Conservation (phyloP, 768 basidiomycete genomes). For the Trametes coccinea region DNA sequence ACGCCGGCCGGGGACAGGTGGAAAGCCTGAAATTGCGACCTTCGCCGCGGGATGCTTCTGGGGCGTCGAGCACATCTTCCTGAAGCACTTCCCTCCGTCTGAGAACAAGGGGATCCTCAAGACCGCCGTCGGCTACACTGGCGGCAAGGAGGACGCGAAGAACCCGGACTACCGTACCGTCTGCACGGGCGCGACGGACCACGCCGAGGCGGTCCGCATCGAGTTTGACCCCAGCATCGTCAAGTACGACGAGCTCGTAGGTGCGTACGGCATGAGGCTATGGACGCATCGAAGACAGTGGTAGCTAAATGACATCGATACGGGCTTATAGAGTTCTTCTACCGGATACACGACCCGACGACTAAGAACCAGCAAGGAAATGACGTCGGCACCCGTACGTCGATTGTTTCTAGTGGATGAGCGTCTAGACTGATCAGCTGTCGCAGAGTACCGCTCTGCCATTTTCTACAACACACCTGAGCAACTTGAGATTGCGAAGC, state of each 20-base stretch:
- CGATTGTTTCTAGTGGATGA: too few relatives aligned
- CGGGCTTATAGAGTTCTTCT: conserved; percentile 75
- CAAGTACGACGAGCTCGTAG: conserved; percentile 82
- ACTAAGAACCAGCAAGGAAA: conserved; percentile 76
- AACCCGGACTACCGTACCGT: conserved; percentile 74
- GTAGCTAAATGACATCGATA: neutral
- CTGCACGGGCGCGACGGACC: conserved; percentile 77
- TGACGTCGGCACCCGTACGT: conserved; percentile 78
- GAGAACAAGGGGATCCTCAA: conserved; percentile 74
- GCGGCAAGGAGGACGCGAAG: conserved; percentile 54
- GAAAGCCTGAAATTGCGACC: conserved; percentile 44
- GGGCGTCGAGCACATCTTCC: conserved; percentile 85
- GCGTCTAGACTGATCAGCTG: neutral
- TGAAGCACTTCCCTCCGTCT: conserved; percentile 72
- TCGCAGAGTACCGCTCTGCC: conserved; percentile 85
- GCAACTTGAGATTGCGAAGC: conserved; percentile 69
- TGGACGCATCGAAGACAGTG: neutral
- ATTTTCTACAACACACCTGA: conserved; percentile 81
- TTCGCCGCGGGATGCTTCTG: conserved; percentile 78
- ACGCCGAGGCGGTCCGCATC: conserved; percentile 87
- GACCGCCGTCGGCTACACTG: conserved; percentile 79
- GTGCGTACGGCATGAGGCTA: conserved; percentile 43
- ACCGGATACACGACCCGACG: conserved; percentile 92
- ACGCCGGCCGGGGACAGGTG: conserved; percentile 22
- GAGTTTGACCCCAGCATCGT: conserved; percentile 82